Conservation (phyloP, 768 basidiomycete species). For the Mycena polygramma region DNA sequence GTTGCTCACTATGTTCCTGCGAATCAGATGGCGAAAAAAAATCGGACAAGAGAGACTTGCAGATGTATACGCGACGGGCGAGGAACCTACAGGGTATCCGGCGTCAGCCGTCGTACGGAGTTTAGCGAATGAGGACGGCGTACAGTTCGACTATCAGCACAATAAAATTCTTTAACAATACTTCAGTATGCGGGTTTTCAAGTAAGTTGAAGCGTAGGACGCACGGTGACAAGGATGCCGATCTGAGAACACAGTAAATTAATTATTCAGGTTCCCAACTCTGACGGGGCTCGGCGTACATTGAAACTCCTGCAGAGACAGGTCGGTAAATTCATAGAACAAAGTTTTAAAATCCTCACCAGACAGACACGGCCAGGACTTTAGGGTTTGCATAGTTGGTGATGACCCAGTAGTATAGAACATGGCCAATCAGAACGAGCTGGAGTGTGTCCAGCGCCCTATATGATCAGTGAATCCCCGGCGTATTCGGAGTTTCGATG, state of each 20-base stretch:
- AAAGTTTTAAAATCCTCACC: neutral
- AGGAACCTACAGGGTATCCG: conserved; percentile 1
- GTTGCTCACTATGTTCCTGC: conserved; percentile 6
- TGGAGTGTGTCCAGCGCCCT: conserved; percentile 55
- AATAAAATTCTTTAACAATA: conserved; percentile 1
- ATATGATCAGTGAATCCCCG: neutral
- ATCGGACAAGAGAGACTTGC: neutral
- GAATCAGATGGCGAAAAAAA: too few species aligned
- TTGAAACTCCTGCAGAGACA: conserved; percentile 9
- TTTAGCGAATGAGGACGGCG: neutral
- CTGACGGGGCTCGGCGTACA: too few species aligned
- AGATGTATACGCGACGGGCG: conserved; percentile 11
- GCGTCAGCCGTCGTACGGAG: neutral
- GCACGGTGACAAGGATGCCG: conserved; percentile 6
- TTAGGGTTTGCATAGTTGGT: conserved; percentile 47
- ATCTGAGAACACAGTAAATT: neutral
- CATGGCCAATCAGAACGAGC: conserved; percentile 49
- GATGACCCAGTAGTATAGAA: conserved; percentile 53
- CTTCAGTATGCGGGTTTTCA: too few species aligned
- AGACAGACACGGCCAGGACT: conserved; percentile 46
- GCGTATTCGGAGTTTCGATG: too few species aligned
- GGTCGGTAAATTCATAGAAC: neutral
- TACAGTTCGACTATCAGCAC: conserved; percentile 26
- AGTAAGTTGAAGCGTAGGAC: too few species aligned
- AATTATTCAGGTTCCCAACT: too few species aligned